Evolutionary conservation across 2,329 filamentous ascomycete genomes (phyloP).

Genomic region (Phyllosticta citrichinensis): DNA sequence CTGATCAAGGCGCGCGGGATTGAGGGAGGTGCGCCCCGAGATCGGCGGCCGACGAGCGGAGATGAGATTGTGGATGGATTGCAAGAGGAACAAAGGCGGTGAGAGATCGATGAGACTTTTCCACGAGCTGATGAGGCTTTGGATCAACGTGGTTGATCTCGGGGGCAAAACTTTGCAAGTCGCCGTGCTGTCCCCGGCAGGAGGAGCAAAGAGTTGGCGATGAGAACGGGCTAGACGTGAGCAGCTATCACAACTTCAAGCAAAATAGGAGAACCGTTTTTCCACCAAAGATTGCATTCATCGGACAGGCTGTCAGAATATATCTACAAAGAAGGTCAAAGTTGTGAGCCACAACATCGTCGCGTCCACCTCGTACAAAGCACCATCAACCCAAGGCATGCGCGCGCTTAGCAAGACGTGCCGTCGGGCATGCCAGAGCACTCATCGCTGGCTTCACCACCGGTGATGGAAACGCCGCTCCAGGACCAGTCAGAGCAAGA

Average conservation of each 20-base stretch:
- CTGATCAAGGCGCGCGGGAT: not conserved
- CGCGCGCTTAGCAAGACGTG: constrained; percentile 21
- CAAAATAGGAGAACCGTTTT: too few relatives aligned
- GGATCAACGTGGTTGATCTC: not conserved
- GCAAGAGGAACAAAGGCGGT: not conserved
- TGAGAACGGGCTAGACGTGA: too few relatives aligned
- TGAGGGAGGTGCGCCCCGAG: not conserved
- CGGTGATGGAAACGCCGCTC: constrained; percentile 31
- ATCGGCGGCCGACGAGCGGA: not conserved
- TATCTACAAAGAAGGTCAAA: not conserved
- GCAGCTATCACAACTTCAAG: too few relatives aligned
- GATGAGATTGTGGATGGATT: not conserved
- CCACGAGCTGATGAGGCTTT: not conserved
- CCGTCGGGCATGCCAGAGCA: constrained; percentile 27
- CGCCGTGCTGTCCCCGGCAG: too few relatives aligned
- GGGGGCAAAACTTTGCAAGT: not conserved
- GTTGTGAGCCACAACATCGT: not conserved
- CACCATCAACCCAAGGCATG: not conserved
- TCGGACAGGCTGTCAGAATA: too few relatives aligned
- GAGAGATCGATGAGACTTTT: not conserved
- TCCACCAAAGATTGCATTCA: too few relatives aligned
- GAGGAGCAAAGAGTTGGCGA: too few relatives aligned
- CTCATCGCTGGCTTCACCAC: constrained; percentile 27
- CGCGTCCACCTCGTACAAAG: not conserved
- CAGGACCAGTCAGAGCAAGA: constrained; percentile 47